Evolutionary conservation across 441 rosid genomes (phyloP).

Genomic region (Geranium incanum): DNA sequence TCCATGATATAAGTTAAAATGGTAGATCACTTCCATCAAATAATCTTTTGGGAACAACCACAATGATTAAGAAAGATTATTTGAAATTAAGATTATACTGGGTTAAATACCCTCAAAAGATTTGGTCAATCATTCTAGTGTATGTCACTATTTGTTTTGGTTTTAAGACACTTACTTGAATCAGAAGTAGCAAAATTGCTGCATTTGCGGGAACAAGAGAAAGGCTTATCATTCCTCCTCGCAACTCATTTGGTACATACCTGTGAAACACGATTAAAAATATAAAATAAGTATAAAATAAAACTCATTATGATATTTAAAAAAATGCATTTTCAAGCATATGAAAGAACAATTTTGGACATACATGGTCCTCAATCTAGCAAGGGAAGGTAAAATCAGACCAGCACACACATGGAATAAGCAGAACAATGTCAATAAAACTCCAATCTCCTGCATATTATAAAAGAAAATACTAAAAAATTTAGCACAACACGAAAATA

Average conservation of each 20-base stretch:
- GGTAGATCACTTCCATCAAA: background rate
- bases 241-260: slow-evolving; percentile 85
- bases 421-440: slow-evolving; percentile 64
- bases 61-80: too few relatives aligned
- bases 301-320: slow-evolving; percentile 18
- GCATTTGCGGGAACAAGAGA: slow-evolving; percentile 85
- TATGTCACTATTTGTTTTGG: slow-evolving; percentile 1
- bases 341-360: slow-evolving; percentile 15
- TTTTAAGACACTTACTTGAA: slow-evolving; percentile 40
- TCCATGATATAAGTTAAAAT: background rate
- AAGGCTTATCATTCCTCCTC: slow-evolving; percentile 91
- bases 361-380: slow-evolving; percentile 86
- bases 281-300: slow-evolving; percentile 15
- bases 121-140: background rate
- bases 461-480: slow-evolving; percentile 14
- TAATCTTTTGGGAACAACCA: too few relatives aligned
- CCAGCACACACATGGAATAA: slow-evolving; percentile 69
- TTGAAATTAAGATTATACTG: too few relatives aligned
- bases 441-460: slow-evolving; percentile 69
- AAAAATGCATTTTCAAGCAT: background rate
- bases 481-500: slow-evolving; percentile 7
- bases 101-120: background rate
- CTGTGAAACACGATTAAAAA: slow-evolving; percentile 30
- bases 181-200: slow-evolving; percentile 46
- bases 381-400: slow-evolving; percentile 69